Conservation (phyloP, 352 stramenopile genomes). For the Globisporangium polare region DNA sequence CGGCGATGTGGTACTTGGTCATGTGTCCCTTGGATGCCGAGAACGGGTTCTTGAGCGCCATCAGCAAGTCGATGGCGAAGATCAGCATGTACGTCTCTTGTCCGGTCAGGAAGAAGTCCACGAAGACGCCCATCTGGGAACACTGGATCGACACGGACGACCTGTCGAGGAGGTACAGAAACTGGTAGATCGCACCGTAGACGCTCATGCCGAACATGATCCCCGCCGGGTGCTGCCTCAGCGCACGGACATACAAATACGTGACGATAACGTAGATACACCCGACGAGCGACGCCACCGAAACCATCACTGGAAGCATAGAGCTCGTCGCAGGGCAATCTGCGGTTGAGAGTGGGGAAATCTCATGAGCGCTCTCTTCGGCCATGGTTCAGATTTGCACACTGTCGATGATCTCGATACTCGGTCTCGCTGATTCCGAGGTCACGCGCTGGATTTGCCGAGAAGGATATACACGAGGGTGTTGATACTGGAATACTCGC, state of each 20-base stretch:
- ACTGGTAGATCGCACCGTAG: conserved; percentile 80
- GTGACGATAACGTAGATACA: conserved; percentile 78
- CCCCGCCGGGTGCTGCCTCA: conserved; percentile 75
- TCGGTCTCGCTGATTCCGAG: not conserved
- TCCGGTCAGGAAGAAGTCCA: conserved; percentile 79
- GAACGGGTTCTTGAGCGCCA: conserved; percentile 85
- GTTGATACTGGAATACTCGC: not conserved
- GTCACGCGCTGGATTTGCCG: not conserved
- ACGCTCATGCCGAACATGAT: conserved; percentile 88
- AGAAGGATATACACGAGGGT: conserved; percentile 2
- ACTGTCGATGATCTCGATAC: not conserved
- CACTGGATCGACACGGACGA: conserved; percentile 42
- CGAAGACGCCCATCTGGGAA: conserved; percentile 56
- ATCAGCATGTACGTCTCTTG: conserved; percentile 89
- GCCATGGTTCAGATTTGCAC: conserved; percentile 6
- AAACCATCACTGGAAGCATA: conserved; percentile 61
- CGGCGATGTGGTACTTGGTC: conserved; percentile 75
- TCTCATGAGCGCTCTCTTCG: conserved; percentile 3
- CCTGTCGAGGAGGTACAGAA: conserved; percentile 65
- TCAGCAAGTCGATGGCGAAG: conserved; percentile 79
- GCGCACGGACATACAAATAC: conserved; percentile 57
- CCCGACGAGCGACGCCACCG: conserved; percentile 57
- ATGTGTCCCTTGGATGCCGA: conserved; percentile 77
- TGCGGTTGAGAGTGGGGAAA: conserved; percentile 9
- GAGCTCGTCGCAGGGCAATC: conserved; percentile 42